These are phyloP conservation scores for Metschnikowia lachancei DNA, from an alignment of 805 yeast species.

Conservation along the genomic window DNA sequence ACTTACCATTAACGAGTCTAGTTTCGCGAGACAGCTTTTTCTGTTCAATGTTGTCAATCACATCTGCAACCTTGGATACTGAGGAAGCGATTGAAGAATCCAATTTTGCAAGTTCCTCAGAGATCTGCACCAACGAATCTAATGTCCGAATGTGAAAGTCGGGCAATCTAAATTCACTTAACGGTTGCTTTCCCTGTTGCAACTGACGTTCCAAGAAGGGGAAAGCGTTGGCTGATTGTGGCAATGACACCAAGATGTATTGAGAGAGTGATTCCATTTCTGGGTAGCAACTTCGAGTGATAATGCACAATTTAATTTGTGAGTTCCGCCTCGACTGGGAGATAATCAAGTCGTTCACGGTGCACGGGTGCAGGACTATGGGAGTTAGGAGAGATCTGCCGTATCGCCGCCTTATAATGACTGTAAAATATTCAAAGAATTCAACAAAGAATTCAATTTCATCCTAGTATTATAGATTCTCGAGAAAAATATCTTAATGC, in stretches of 20 bases:
- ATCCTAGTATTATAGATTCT: too few relatives aligned
- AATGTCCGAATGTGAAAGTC: constrained; percentile 91
- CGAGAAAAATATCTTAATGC: too few relatives aligned
- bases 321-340: neutral
- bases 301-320: neutral
- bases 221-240: constrained; percentile 47
- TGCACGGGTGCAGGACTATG: constrained; percentile 11
- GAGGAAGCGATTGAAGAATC: constrained; percentile 76
- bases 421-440: too few relatives aligned
- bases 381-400: constrained; percentile 4
- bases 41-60: constrained; percentile 45
- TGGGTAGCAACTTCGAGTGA: neutral
- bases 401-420: too few relatives aligned
- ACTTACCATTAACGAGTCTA: constrained; percentile 41
- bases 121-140: constrained; percentile 84
- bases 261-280: constrained; percentile 37
- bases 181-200: constrained; percentile 56
- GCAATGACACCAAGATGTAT: constrained; percentile 57
- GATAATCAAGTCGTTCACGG: constrained; percentile 2
- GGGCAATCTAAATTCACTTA: constrained; percentile 64
- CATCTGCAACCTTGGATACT: constrained; percentile 73
- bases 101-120: constrained; percentile 81
- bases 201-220: constrained; percentile 57
- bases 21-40: constrained; percentile 25
- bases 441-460: too few relatives aligned